Percentiles rank a stretch among this genome's conserved stretches.
Evolutionary conservation across 2,329 filamentous ascomycete species (phyloP).

Genomic region (Botrytis paeoniae): DNA sequence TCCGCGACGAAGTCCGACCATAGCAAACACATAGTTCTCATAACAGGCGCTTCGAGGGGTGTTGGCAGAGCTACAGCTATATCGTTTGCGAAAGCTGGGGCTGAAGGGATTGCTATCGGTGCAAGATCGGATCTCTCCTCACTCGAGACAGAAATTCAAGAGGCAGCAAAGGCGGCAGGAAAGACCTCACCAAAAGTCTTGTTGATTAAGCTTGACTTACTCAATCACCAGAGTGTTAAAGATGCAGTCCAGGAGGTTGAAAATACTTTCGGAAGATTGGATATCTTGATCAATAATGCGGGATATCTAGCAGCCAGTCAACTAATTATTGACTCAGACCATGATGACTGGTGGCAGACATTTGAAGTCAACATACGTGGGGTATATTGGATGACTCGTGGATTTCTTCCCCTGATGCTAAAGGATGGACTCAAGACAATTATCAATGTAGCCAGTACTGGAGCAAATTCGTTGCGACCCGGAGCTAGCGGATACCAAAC

Average conservation of each 20-base stretch:
- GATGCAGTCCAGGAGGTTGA: slow-evolving; percentile 22
- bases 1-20: slow-evolving; percentile 34
- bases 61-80: slow-evolving; percentile 29
- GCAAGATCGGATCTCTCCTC: slow-evolving; percentile 25
- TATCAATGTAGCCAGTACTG: slow-evolving; percentile 48
- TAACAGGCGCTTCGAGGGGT: slow-evolving; percentile 31
- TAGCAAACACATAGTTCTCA: slow-evolving; percentile 26
- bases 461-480: slow-evolving; percentile 38
- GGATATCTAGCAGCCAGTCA: slow-evolving; percentile 23
- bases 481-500: slow-evolving; percentile 47
- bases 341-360: slow-evolving; percentile 27
- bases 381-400: slow-evolving; percentile 25
- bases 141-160: slow-evolving; percentile 25
- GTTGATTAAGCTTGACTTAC: slow-evolving; percentile 26
- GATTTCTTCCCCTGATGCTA: slow-evolving; percentile 28
- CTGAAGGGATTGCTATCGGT: slow-evolving; percentile 26
- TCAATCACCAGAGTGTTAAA: slow-evolving; percentile 20
- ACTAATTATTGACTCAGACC: slow-evolving; percentile 23
- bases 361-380: slow-evolving; percentile 31
- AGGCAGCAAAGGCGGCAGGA: slow-evolving; percentile 25
- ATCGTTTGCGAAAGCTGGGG: slow-evolving; percentile 30
- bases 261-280: slow-evolving; percentile 27
- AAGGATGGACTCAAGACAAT: slow-evolving; percentile 42
- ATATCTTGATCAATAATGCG: slow-evolving; percentile 33
- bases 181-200: slow-evolving; percentile 27